These are phyloP conservation scores for Blastobotrys robertii DNA, from an alignment of 805 yeast genomes.

Conservation along the genomic window DNA sequence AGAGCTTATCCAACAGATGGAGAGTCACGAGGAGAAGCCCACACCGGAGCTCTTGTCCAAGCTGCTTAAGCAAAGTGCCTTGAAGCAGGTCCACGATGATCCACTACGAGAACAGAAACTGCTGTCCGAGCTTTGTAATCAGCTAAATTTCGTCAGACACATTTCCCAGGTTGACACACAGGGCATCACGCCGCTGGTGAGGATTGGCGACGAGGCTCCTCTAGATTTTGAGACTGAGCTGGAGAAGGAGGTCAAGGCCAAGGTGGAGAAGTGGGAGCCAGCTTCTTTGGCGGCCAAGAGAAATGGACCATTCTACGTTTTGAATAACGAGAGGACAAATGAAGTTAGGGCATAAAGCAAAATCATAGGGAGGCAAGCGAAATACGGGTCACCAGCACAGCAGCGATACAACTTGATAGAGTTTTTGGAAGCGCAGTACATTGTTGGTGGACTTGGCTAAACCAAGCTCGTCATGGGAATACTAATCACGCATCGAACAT, in stretches of 20 bases:
- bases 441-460: too few species aligned
- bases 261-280: conserved; percentile 22
- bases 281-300: conserved; percentile 18
- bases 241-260: conserved; percentile 7
- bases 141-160: conserved; percentile 31
- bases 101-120: conserved; percentile 13
- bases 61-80: conserved; percentile 24
- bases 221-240: conserved; percentile 10
- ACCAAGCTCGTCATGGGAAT: too few species aligned
- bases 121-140: conserved; percentile 25
- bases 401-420: too few species aligned
- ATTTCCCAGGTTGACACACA: conserved; percentile 27
- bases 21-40: conserved; percentile 17
- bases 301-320: conserved; percentile 21
- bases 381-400: too few species aligned
- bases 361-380: too few species aligned
- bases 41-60: conserved; percentile 17
- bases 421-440: too few species aligned
- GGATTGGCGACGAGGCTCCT: conserved; percentile 17
- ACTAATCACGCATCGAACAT: too few species aligned
- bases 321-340: conserved; percentile 18
- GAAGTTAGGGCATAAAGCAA: conserved; percentile 2
- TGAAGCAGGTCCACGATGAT: conserved; percentile 14
- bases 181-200: conserved; percentile 26
- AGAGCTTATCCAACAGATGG: conserved; percentile 17